Evolutionary conservation across 176 grass and related monocot species (phyloP), one percentile per base, ranked within the genome.

Genomic region (Panicum miliaceum): DNA sequence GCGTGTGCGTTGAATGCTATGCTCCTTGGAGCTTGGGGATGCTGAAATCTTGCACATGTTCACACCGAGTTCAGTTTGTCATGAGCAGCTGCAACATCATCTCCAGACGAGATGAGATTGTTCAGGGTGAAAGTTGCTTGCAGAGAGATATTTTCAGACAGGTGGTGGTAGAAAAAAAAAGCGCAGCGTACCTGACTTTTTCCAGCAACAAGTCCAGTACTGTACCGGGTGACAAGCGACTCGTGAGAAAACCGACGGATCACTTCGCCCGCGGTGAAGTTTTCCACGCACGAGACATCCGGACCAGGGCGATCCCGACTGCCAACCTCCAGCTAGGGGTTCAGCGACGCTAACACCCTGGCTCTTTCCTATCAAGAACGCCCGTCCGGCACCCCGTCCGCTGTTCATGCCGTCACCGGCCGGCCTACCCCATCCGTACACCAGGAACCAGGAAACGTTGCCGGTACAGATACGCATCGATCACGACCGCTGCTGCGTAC

Each of bases 1-100:
- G 41, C 13, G 75, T 52, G 27, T 51, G 41, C 13, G 75, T 52
- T 86, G 56, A 80, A 80, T 43, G 46, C 35, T 64, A 2, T 64
- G 58, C 47, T 73, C 45, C 52, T 45, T 3, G 18, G 2, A 37
- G 48, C 19, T 37, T 57, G 63, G 71, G 71, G 22, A 64, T 13
- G 70, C 19, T 73, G 8, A 41, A 61, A 74, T 51, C 50, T 9
- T 5, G 27, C 37, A 23, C 52, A 0, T 23, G 8, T 34, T 71
- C 58, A 75, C 70, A 84, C 46, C 6, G 29, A 32, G 29, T 32
- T 32, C 7, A 26, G 53, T 36, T 70, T 22, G 10, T 14, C 22
- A 26, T 15, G 5, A 12, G 23, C 41, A 6, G 41, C 41, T 6
- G 41, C 41, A 47, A 48, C 46, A 48, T 48, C 46, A 48, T 14